Base-by-base conservation (phyloP, 176 grass and related monocot species). In the Lolium multiflorum region DNA sequence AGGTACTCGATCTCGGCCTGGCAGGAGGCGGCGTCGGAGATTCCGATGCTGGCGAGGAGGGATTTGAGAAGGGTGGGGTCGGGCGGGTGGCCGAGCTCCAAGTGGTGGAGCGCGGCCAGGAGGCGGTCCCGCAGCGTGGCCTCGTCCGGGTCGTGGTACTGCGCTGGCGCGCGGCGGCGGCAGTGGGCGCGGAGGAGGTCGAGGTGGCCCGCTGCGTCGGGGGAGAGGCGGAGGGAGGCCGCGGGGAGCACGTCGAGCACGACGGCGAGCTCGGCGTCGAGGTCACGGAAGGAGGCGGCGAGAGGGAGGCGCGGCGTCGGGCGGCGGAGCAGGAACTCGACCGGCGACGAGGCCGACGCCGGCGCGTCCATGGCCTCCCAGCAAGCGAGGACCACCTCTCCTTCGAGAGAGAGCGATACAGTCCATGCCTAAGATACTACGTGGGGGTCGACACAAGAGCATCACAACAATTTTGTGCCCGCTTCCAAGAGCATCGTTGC, bases 221-320 rank as follows among this genome's bases (percentile, higher is more conserved):
- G 7, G 37, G 92, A 84, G 60, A 99, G 92, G 14, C 73, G 49
- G 74, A 99, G 88, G 39, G 76, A 70, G 41, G 88, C 46, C 39
- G 87, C 87, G 3, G 97, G 92, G 25, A 97, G 84, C 6, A 99
- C 92, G 89, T 99, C 94, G 43, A 99, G 80, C 50, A 94, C 86
- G 76, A 90, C 95, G 50, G 90, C 88, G 31, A 99, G 83, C 88
- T 99, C 97, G 71, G 90, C 92, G 78, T 96, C 87, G 79, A 99
- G 88, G 82, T 99, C 94, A 9, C 87, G 82, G 79, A 99, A 99
- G 62, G 87, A 91, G 65, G 89, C 80, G 28, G 92, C 86, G 62
- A 99, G 90, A 21, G 91, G 87, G 0, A 49, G 91, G 16, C 81
- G 76, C 20, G 22, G 73, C 17, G 35, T 25, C 69, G 80, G 92